Base-by-base conservation (phyloP, 164 flowering plant species). In the Chimonanthus salicifolius region DNA sequence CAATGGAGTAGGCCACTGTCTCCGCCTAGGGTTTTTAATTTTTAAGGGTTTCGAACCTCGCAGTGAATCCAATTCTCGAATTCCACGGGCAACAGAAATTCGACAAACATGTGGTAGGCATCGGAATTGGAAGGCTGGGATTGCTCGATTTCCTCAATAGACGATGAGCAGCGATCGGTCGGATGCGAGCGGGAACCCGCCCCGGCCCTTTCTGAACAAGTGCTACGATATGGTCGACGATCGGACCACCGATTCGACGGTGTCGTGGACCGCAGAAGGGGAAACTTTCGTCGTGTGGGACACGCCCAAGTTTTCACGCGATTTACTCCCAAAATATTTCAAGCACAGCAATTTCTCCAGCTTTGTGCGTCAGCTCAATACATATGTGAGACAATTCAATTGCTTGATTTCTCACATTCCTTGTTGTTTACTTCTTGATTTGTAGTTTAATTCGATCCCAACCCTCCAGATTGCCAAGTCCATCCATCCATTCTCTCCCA, bases 271-370 rank as follows among this genome's bases (percentile, higher is more conserved):
- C 16, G 7, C 18, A 18, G 70, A 62, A 5, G 71, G 71, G 8
- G 69, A 68, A 51, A 74, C 49, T 49, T 74, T 74, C 66, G 76
- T 73, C 11, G 67, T 71, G 7, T 71, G 74, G 74, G 69, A 72
- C 18, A 62, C 47, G 47, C 60, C 62, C 6, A 44, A 7, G 7
- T 72, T 72, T 49, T 64, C 74, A 6, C 58, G 62, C 16, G 69
- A 72, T 16, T 58, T 72, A 4, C 69, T 72, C 33, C 74, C 69
- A 4, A 72, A 72, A 46, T 65, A 72, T 58, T 72, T 72, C 74
- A 72, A 72, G 69, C 74, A 72, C 74, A 64, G 43, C 69, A 72
- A 72, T 4, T 72, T 72, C 68, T 64, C 74, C 46, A 72, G 74
- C 62, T 72, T 72, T 62, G 74, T 72, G 20, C 68, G 74, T n/a